Conservation (phyloP, 495 filamentous ascomycete genomes). For the Neurospora sp. region DNA sequence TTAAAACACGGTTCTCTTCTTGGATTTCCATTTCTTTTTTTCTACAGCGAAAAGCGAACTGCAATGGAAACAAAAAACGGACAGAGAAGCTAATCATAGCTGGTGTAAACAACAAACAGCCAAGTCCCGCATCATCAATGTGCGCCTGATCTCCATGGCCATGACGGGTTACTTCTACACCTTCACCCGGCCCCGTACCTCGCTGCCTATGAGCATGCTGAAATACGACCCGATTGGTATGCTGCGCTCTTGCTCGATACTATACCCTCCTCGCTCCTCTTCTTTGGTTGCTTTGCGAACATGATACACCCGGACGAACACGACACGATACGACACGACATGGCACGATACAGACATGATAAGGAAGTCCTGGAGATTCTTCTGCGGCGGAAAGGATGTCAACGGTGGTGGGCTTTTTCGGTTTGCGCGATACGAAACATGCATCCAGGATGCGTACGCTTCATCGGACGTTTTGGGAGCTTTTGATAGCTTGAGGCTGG, state of each 20-base stretch:
- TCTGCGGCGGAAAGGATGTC: background rate
- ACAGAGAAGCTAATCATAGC: background rate
- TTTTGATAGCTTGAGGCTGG: background rate
- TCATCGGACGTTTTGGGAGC: background rate
- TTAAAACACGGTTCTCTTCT: background rate
- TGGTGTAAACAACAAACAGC: slow-evolving; percentile 36
- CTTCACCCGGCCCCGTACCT: slow-evolving; percentile 66
- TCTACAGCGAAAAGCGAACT: background rate
- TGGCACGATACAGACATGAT: background rate
- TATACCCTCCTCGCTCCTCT: background rate
- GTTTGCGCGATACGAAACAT: background rate
- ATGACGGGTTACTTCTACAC: slow-evolving; percentile 96
- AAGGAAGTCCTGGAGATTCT: background rate
- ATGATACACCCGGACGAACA: background rate
- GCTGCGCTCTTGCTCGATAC: slow-evolving; percentile 15
- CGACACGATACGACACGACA: background rate
- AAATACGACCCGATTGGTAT: slow-evolving; percentile 98
- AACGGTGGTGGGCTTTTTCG: background rate
- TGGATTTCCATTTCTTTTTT: background rate
- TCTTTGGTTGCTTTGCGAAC: background rate
- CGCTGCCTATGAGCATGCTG: slow-evolving; percentile 86
- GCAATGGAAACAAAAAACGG: background rate
- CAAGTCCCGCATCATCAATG: slow-evolving; percentile 84
- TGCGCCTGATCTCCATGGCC: slow-evolving; percentile 96
- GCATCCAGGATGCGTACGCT: background rate